Evolutionary conservation across 2,329 filamentous ascomycete genomes (phyloP).

Genomic region (Colletotrichum liriopes): DNA sequence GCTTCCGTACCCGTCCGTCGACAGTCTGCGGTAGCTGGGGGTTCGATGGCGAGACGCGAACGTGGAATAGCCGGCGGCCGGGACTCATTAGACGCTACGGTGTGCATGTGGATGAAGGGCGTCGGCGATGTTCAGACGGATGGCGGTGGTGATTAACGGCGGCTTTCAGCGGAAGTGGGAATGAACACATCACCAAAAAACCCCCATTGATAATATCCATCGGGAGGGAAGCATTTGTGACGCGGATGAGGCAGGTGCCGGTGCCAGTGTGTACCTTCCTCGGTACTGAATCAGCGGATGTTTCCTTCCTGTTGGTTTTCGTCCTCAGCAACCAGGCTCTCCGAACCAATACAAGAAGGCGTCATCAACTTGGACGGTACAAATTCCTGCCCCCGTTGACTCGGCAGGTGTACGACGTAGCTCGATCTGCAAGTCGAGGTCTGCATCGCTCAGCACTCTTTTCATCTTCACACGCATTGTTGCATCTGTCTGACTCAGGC

Average conservation of each 20-base stretch:
- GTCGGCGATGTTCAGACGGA: neutral
- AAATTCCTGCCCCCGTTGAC: neutral
- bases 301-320: constrained; percentile 1
- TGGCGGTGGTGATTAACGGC: neutral
- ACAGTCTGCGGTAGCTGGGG: constrained; percentile 8
- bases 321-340: neutral
- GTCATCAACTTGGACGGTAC: neutral
- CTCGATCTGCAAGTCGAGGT: constrained; percentile 8
- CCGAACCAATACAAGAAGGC: constrained; percentile 1
- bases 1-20: constrained; percentile 9
- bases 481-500: constrained; percentile 35
- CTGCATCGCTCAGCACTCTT: constrained; percentile 16
- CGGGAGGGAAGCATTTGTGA: neutral
- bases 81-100: neutral
- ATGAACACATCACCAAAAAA: neutral
- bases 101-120: constrained; percentile 17
- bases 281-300: constrained; percentile 7
- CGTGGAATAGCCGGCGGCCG: constrained; percentile 10
- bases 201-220: neutral
- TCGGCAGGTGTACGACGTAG: neutral
- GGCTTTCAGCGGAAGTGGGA: neutral
- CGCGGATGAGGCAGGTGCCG: constrained; percentile 3
- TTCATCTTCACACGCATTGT: constrained; percentile 7
- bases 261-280: neutral
- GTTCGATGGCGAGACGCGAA: neutral